Conservation (phyloP, 1,284 basidiomycete species). For the Austroboletus niveus region DNA sequence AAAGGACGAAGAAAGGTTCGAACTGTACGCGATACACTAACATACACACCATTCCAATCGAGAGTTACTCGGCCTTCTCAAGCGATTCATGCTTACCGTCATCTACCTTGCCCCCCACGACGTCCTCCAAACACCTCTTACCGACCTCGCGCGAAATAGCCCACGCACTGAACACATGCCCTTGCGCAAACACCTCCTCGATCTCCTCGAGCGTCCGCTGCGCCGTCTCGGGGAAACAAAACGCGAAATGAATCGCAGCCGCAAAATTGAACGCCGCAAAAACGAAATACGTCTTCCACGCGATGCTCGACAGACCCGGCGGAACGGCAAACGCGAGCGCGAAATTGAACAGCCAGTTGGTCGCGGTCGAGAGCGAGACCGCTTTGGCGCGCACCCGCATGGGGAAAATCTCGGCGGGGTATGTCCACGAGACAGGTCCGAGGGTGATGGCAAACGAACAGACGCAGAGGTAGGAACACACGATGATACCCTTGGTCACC, state of each 20-base stretch:
- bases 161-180: constrained; percentile 72
- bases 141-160: constrained; percentile 60
- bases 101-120: constrained; percentile 24
- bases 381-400: constrained; percentile 73
- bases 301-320: constrained; percentile 50
- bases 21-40: too few relatives aligned
- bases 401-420: constrained; percentile 66
- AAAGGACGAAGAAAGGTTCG: too few relatives aligned
- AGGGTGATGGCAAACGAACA: constrained; percentile 75
- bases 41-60: too few relatives aligned
- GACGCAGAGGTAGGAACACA: constrained; percentile 74
- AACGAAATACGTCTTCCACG: constrained; percentile 70
- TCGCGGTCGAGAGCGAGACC: constrained; percentile 58
- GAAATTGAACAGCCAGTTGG: constrained; percentile 75
- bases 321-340: constrained; percentile 68
- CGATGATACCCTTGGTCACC: constrained; percentile 68
- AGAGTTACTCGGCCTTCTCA: neutral
- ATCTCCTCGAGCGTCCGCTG: constrained; percentile 72
- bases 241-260: constrained; percentile 65
- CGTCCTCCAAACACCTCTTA: constrained; percentile 55
- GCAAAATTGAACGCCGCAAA: constrained; percentile 77
- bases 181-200: constrained; percentile 70
- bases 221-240: constrained; percentile 76
- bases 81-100: constrained; percentile 8
- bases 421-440: constrained; percentile 73